Conservation (phyloP, 495 filamentous ascomycete species). For the Penicillium cataractarum region DNA sequence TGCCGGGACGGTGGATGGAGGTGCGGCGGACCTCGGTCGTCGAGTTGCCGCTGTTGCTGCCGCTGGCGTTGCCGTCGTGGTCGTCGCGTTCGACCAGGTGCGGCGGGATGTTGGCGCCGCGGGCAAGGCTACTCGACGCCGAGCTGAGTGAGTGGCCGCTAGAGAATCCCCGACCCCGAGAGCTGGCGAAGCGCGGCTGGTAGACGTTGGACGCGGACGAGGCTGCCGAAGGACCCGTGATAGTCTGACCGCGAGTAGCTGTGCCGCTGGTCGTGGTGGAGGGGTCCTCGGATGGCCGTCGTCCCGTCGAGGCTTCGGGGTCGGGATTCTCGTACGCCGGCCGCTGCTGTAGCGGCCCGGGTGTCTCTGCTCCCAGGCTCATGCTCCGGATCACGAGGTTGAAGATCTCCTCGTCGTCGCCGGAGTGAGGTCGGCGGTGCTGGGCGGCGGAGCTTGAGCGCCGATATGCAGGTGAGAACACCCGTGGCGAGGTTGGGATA, state of each 20-base stretch:
- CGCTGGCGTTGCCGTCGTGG: conserved; percentile 57
- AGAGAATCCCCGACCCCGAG: conserved; percentile 46
- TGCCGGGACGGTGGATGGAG: conserved; percentile 38
- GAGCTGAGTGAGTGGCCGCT: conserved; percentile 48
- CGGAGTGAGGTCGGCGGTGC: conserved; percentile 53
- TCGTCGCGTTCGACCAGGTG: conserved; percentile 45
- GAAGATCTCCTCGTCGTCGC: conserved; percentile 64
- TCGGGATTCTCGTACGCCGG: conserved; percentile 38
- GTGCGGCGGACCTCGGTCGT: conserved; percentile 41
- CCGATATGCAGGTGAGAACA: conserved; percentile 61
- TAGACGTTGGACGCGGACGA: conserved; percentile 44
- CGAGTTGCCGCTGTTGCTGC: conserved; percentile 52
- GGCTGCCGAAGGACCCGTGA: conserved; percentile 42
- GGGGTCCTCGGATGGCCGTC: conserved; percentile 30
- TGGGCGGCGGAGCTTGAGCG: conserved; percentile 82
- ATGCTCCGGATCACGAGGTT: conserved; percentile 72
- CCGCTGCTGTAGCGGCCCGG: conserved; percentile 43
- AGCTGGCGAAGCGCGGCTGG: conserved; percentile 45
- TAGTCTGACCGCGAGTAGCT: conserved; percentile 35
- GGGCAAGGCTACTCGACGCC: conserved; percentile 48
- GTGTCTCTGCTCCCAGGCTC: conserved; percentile 67
- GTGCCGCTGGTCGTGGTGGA: conserved; percentile 34
- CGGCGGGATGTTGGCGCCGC: conserved; percentile 39
- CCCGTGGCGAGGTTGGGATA: conserved; percentile 77
- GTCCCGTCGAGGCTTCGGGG: conserved; percentile 26